phyloP scores from a whole-genome alignment of 352 stramenopile species.

The Achlya hypogyna region DNA sequence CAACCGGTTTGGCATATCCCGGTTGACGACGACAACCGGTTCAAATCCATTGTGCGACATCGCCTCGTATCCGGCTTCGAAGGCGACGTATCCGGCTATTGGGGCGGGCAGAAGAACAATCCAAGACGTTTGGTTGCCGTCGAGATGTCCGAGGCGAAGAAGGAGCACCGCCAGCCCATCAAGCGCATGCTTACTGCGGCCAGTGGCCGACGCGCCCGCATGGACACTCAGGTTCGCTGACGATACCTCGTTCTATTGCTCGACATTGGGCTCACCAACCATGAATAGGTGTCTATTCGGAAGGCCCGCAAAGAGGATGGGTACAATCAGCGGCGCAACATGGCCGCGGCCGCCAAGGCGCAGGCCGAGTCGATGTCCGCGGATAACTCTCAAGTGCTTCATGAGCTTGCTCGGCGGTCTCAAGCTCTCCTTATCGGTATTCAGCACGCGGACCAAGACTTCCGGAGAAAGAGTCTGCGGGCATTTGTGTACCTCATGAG shows the following conservation, averaged over 20 bases:
- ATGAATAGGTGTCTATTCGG: slow-evolving; percentile 49
- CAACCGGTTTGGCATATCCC: background rate
- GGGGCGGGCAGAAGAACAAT: background rate
- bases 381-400: slow-evolving; percentile 52
- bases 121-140: slow-evolving; percentile 2
- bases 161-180: slow-evolving; percentile 10
- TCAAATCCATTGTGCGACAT: background rate
- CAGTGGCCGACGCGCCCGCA: slow-evolving; percentile 12
- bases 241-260: background rate
- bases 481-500: slow-evolving; percentile 82
- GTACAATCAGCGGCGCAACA: slow-evolving; percentile 76
- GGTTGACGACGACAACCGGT: too few species aligned
- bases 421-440: slow-evolving; percentile 70
- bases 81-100: background rate
- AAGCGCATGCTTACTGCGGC: slow-evolving; percentile 1
- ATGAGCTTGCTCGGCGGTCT: slow-evolving; percentile 68
- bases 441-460: slow-evolving; percentile 60
- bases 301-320: slow-evolving; percentile 86
- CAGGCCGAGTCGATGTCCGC: slow-evolving; percentile 32
- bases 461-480: slow-evolving; percentile 75
- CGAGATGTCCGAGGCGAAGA: slow-evolving; percentile 19
- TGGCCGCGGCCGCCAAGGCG: slow-evolving; percentile 36
- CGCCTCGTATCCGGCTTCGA: background rate
- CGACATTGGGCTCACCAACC: background rate
- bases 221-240: slow-evolving; percentile 12